Conservation (phyloP, 176 grass and related monocot species). For the Pharus latifolius region DNA sequence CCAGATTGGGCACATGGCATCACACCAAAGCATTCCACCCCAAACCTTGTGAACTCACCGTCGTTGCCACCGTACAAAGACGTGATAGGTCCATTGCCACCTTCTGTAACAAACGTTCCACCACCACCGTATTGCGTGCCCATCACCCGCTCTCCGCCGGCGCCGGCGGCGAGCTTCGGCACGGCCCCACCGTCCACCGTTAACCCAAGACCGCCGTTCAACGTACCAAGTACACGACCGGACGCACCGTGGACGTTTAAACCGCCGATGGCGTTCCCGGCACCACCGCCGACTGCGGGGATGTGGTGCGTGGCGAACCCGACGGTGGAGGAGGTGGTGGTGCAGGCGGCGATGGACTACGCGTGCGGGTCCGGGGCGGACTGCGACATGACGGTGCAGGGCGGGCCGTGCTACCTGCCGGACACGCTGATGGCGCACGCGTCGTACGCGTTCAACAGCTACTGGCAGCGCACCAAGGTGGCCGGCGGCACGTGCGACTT, state of each 20-base stretch:
- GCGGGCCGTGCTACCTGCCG: constrained; percentile 48
- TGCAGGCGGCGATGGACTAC: constrained; percentile 69
- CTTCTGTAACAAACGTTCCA: background rate
- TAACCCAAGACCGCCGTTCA: background rate
- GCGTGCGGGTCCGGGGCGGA: constrained; percentile 51
- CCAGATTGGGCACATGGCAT: background rate
- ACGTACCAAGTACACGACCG: background rate
- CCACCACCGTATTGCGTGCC: constrained; percentile 3
- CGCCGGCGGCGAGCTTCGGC: constrained; percentile 3
- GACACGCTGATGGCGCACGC: constrained; percentile 51
- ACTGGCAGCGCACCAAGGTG: constrained; percentile 60
- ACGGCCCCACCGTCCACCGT: background rate
- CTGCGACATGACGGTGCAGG: constrained; percentile 28
- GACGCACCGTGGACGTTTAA: background rate
- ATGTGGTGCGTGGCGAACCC: constrained; percentile 71
- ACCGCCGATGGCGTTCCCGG: constrained; percentile 32
- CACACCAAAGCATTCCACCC: background rate
- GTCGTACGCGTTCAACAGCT: constrained; percentile 74
- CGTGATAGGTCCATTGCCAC: background rate
- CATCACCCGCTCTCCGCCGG: too few relatives aligned
- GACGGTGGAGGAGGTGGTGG: constrained; percentile 32
- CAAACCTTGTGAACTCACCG: constrained; percentile 13
- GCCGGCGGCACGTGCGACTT: constrained; percentile 65
- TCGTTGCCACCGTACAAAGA: constrained; percentile 23
- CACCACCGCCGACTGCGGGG: background rate